Percentiles rank a stretch among this genome's conserved stretches.
These are phyloP conservation scores for Graphilbum fragrans DNA, from an alignment of 2,329 filamentous ascomycete genomes.

Conservation along the genomic window DNA sequence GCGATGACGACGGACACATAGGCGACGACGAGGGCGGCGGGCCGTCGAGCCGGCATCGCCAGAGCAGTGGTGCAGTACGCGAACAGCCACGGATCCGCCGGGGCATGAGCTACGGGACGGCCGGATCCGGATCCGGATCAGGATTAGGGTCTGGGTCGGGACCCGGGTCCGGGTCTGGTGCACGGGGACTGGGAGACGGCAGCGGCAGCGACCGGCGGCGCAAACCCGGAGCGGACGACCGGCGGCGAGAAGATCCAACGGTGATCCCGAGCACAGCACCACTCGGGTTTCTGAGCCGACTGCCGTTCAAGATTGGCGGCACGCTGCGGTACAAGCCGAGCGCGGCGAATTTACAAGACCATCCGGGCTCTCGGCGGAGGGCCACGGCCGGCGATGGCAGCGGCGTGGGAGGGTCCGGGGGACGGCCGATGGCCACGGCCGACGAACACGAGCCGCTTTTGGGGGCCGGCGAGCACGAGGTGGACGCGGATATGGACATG, in stretches of 20 bases:
- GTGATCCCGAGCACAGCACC: conserved; percentile 82
- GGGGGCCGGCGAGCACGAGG: conserved; percentile 16
- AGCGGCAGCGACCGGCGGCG: conserved; percentile 21
- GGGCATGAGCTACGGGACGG: conserved; percentile 75
- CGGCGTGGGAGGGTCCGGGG: not conserved
- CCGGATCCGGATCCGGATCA: not conserved
- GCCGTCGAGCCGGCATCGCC: too few species aligned
- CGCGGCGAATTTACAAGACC: conserved; percentile 79
- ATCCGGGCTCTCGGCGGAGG: conserved; percentile 49
- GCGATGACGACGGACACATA: conserved; percentile 11
- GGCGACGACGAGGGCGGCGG: not conserved
- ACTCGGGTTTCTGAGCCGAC: conserved; percentile 69
- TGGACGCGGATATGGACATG: not conserved
- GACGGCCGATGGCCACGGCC: conserved; percentile 6
- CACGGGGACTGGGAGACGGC: not conserved
- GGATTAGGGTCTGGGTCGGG: not conserved
- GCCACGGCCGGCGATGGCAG: conserved; percentile 20
- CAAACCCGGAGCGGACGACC: conserved; percentile 21
- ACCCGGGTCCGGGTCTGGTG: not conserved
- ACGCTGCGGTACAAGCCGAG: conserved; percentile 81
- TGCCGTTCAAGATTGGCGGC: conserved; percentile 77
- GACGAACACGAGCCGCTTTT: conserved; percentile 63
- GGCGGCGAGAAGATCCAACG: conserved; percentile 62
- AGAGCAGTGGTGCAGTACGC: too few species aligned
- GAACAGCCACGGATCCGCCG: conserved; percentile 10